Evolutionary conservation across 192 early-diverging fungal genomes (phyloP), one percentile per base, ranked within the genome.

Genomic region (Geosiphon pyriformis): DNA sequence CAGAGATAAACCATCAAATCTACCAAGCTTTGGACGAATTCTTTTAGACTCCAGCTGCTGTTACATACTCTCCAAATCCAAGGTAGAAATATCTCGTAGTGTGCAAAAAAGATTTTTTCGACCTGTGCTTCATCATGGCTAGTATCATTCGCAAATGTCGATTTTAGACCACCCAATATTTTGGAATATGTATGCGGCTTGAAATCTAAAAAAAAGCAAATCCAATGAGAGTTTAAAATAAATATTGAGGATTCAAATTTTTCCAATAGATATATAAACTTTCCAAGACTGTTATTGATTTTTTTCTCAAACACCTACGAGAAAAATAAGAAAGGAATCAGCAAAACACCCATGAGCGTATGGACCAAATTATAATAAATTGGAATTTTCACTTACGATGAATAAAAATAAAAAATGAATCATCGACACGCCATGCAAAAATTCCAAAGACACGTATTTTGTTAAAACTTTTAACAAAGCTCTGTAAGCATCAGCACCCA

Each of bases 401-500:
- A 51, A 64, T 25, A 64, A 49, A 64, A 32, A 50, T 30, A 64
- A 30, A 49, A 63, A 63, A 63, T 63, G 61, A 50, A 64, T 64
- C 48, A 64, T 52, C 1, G 61, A 64, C 29, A 63, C 30, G 3
- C 48, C 61, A 17, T 35, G 42, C 32, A 64, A 35, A 32, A 52
- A 51, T 33, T 64, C 48, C 50, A 64, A 52, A 8, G 49, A 33
- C 27, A 34, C n/a, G 47, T 52, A 52, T 34, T 64, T 64, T 4
- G 27, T 50, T 49, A 50, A 31, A 52, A 64, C 49, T 64, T 23
- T 23, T 7, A 27, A 17, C 42, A 59, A 59, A 11, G 32, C 20
- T 59, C 35, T 25, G 31, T 60, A 60, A 12, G 25, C 23, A 15
- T 32, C 18, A 32, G 55, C 3, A 0, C 30, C 27, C 0, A 31